These are phyloP conservation scores for Pseudogymnoascus sp. DNA, from an alignment of 2,329 filamentous ascomycete species.

Conservation along the genomic window DNA sequence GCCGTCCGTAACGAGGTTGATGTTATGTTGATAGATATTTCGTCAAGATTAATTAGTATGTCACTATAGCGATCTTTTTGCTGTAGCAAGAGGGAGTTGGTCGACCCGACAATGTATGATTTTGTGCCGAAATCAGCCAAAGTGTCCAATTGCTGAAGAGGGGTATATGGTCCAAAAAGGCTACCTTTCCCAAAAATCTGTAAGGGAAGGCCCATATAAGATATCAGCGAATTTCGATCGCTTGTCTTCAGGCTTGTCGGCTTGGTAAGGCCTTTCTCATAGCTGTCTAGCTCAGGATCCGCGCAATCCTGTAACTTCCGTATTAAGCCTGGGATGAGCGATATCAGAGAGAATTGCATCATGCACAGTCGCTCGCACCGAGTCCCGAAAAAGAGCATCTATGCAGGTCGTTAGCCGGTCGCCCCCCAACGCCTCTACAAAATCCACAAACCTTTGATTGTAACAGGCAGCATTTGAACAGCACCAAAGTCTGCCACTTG, in stretches of 20 bases:
- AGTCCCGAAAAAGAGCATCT: slow-evolving; percentile 99
- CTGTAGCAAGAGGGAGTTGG: slow-evolving; percentile 86
- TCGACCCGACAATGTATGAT: slow-evolving; percentile 94
- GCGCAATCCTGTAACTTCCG: slow-evolving; percentile 90
- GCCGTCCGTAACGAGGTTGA: slow-evolving; percentile 70
- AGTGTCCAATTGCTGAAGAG: slow-evolving; percentile 88
- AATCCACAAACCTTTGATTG: slow-evolving; percentile 70
- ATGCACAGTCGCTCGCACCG: slow-evolving; percentile 93
- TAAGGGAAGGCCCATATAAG: slow-evolving; percentile 89
- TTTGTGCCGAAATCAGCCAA: slow-evolving; percentile 90
- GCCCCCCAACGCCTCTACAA: background rate
- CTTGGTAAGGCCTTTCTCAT: slow-evolving; percentile 64
- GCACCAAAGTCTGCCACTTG: slow-evolving; percentile 84
- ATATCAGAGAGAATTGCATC: slow-evolving; percentile 96
- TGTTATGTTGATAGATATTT: slow-evolving; percentile 74
- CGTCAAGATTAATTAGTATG: slow-evolving; percentile 91
- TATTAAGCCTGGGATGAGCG: slow-evolving; percentile 86
- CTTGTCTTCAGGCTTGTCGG: slow-evolving; percentile 85
- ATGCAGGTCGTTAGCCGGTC: slow-evolving; percentile 15
- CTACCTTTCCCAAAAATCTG: slow-evolving; percentile 96
- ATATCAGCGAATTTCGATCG: slow-evolving; percentile 78
- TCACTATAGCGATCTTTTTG: slow-evolving; percentile 95
- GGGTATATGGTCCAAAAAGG: slow-evolving; percentile 93
- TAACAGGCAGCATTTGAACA: slow-evolving; percentile 87
- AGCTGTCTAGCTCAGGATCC: slow-evolving; percentile 81